Evolutionary conservation across 2,329 filamentous ascomycete species (phyloP).

Genomic region (Curvularia sp.): DNA sequence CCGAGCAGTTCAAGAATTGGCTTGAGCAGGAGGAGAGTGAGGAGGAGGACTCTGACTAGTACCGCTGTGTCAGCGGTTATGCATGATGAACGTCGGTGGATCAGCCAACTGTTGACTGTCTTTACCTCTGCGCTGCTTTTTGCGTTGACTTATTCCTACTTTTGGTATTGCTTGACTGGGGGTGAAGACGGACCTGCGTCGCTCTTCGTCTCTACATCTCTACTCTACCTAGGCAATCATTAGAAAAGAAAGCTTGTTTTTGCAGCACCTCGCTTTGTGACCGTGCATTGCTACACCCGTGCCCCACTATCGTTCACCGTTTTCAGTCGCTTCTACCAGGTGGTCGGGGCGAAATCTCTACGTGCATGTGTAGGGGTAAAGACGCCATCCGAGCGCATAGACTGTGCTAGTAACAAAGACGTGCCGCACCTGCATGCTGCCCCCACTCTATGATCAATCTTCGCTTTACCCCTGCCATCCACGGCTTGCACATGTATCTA

Average conservation of each 20-base stretch:
- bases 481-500: background rate
- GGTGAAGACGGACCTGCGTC: constrained; percentile 12
- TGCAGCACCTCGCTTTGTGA: constrained; percentile 10
- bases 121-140: constrained; percentile 16
- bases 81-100: constrained; percentile 11
- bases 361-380: constrained; percentile 2
- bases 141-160: constrained; percentile 15
- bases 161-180: constrained; percentile 10
- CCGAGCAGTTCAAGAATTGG: constrained; percentile 93
- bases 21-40: constrained; percentile 79
- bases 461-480: background rate
- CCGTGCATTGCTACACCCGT: constrained; percentile 16
- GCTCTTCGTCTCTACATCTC: constrained; percentile 21
- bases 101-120: constrained; percentile 19
- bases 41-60: constrained; percentile 42
- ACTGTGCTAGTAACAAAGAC: background rate
- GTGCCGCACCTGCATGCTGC: constrained; percentile 2
- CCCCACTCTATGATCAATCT: constrained; percentile 10
- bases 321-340: constrained; percentile 19
- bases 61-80: background rate
- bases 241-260: constrained; percentile 16
- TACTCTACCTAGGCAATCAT: constrained; percentile 23
- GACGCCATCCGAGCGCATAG: constrained; percentile 1
- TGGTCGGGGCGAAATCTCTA: constrained; percentile 27
- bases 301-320: constrained; percentile 15